These are phyloP conservation scores for Colletotrichum sp. DNA, from an alignment of 2,329 filamentous ascomycete genomes.

Conservation along the genomic window DNA sequence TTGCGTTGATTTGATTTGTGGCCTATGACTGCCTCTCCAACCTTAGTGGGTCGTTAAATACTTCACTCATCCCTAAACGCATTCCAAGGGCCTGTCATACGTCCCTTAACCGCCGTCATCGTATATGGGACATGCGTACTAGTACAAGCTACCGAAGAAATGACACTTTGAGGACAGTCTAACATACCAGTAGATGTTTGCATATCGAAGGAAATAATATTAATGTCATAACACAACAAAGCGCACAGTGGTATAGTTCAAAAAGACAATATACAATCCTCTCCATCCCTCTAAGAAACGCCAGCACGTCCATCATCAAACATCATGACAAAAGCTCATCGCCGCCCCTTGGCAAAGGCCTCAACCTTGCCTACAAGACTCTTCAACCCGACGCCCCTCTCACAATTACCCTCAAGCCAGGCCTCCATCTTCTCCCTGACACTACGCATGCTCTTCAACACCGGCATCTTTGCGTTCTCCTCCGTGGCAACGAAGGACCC, in stretches of 20 bases:
- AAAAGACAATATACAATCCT: neutral
- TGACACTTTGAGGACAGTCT: neutral
- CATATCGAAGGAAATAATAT: neutral
- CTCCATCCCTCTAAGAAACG: neutral
- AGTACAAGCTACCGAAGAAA: neutral
- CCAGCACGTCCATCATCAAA: slow-evolving; percentile 2
- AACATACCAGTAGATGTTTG: neutral
- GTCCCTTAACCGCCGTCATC: fast-evolving
- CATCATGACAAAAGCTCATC: slow-evolving; percentile 20
- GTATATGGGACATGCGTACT: neutral
- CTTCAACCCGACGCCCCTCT: slow-evolving; percentile 79
- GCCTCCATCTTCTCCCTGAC: slow-evolving; percentile 81
- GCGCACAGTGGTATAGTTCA: slow-evolving; percentile 18
- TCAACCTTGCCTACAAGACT: slow-evolving; percentile 70
- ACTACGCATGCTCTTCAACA: slow-evolving; percentile 70
- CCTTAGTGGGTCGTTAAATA: neutral
- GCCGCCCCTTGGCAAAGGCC: slow-evolving; percentile 44
- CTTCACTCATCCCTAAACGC: fast-evolving
- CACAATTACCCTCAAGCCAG: slow-evolving; percentile 82
- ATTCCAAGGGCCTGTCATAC: neutral
- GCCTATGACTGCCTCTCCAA: too few relatives aligned
- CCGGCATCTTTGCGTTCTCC: slow-evolving; percentile 72
- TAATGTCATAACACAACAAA: neutral
- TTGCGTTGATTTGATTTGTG: too few relatives aligned
- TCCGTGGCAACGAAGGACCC: slow-evolving; percentile 68